Evolutionary conservation across 805 yeast species (phyloP), one percentile per base, ranked within the genome.

Genomic region (Ogataea ramenticola): DNA sequence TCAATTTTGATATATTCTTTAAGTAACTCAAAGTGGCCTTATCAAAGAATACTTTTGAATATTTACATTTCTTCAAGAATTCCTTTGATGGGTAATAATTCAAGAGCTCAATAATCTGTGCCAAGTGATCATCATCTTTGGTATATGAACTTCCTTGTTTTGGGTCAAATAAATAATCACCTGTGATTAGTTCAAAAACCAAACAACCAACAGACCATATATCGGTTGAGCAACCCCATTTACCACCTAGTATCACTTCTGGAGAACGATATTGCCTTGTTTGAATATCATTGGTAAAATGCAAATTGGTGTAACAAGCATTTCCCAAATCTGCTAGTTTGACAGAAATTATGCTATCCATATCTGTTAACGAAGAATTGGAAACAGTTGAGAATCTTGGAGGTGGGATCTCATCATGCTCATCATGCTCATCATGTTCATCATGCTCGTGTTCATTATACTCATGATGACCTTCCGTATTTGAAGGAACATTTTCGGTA

Each of bases 241-340:
- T 63, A 33, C 71, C 70, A 20, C 79, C 80, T 34, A 81, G 57
- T 5, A 81, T 66, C 2, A 79, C 74, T 52, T 81, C 87, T 0
- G 86, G 86, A 1, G 83, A 67, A 32, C 87, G 61, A 54, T 80
- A 80, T 53, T 80, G 86, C 45, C 87, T 60, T 2, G 87, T 80
- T 58, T 80, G 85, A 46, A 80, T 80, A 54, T 80, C 84, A 53
- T 79, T 77, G 4, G 86, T 79, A 56, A 75, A 81, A 56, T 81
- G 87, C 43, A 71, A 74, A 51, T 74, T 67, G 24, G 67, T 64
- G 78, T 81, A 79, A 59, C 86, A 80, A 3, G 86, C 83, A 56
- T 81, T 81, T 30, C 87, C 87, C 48, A 81, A 67, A 58, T 81
- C 87, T 3, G 86, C 86, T 34, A 81, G 72, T 51, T 81, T 81